phyloP scores from a whole-genome alignment of 257 asterid species.

The Solanum phureja region DNA sequence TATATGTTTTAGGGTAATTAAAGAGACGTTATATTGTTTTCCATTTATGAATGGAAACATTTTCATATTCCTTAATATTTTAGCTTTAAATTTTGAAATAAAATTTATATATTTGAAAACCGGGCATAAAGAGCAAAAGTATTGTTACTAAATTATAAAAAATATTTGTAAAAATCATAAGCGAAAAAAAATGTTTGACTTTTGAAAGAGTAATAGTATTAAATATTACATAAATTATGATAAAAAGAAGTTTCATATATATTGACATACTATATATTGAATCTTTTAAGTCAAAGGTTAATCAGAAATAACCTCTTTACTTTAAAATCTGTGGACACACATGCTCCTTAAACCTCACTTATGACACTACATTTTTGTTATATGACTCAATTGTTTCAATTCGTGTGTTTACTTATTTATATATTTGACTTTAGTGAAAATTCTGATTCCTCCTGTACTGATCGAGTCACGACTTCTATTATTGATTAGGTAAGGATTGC shows the following conservation, averaged over 20 bases:
- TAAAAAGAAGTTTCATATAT: background rate
- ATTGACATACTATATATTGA: background rate
- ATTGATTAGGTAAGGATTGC: constrained; percentile 14
- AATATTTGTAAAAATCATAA: background rate
- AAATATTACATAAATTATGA: background rate
- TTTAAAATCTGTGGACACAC: too few relatives aligned
- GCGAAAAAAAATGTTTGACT: background rate
- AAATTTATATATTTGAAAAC: background rate
- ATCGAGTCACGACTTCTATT: background rate
- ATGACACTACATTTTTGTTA: background rate
- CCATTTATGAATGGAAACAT: background rate
- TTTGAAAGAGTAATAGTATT: background rate
- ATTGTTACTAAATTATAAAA: background rate
- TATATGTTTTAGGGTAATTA: background rate
- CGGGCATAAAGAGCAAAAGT: background rate
- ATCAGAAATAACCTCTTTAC: background rate
- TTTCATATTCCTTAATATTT: background rate
- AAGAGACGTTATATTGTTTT: background rate
- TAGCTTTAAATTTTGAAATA: too few relatives aligned
- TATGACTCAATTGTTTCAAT: background rate
- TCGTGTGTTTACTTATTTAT: background rate
- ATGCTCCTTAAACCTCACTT: background rate
- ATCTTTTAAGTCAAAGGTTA: background rate
- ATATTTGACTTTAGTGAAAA: background rate
- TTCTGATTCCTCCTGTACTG: background rate